A percentile compares a stretch with the other conserved stretches of the same genome.
phyloP scores from a whole-genome alignment of 345 rosid genomes.

The Cardiospermum halicacabum region DNA sequence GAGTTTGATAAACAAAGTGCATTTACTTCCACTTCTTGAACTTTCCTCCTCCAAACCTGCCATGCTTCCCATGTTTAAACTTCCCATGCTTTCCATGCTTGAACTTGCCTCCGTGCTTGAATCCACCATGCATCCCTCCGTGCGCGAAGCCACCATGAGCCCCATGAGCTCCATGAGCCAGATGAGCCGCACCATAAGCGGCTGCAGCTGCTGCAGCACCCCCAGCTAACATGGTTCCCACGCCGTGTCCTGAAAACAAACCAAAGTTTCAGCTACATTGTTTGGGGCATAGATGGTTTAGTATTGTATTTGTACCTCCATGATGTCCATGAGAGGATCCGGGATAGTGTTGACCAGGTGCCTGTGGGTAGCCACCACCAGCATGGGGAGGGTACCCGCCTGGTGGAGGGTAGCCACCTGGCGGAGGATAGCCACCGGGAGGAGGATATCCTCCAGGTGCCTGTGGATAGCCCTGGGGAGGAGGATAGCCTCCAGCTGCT shows the following conservation, averaged over 20 bases:
- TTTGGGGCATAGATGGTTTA: not conserved
- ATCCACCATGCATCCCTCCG: constrained; percentile 41
- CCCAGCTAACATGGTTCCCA: constrained; percentile 75
- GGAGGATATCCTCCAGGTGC: constrained; percentile 58
- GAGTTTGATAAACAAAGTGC: not conserved
- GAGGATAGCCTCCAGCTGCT: constrained; percentile 23
- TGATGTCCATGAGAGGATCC: constrained; percentile 63
- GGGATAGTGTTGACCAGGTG: constrained; percentile 31
- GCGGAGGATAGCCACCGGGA: constrained; percentile 51
- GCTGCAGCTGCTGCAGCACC: constrained; percentile 93
- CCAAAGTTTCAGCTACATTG: not conserved
- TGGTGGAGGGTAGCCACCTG: constrained; percentile 27
- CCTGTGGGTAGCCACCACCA: constrained; percentile 27
- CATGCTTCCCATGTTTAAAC: constrained; percentile 45
- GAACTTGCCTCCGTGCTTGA: constrained; percentile 58
- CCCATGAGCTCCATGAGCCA: constrained; percentile 30
- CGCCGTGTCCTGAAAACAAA: constrained; percentile 48
- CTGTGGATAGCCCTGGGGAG: too few relatives aligned
- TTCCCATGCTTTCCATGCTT: constrained; percentile 68
- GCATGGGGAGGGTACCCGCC: constrained; percentile 24
- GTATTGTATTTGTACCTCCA: constrained; percentile 54
- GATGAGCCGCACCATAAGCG: constrained; percentile 58
- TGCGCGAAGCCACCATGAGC: too few relatives aligned
- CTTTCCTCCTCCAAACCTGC: constrained; percentile 75
- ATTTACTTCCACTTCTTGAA: constrained; percentile 92